These are phyloP conservation scores for Lasiodiplodia theobromae DNA, from an alignment of 2,329 filamentous ascomycete species.

Conservation along the genomic window DNA sequence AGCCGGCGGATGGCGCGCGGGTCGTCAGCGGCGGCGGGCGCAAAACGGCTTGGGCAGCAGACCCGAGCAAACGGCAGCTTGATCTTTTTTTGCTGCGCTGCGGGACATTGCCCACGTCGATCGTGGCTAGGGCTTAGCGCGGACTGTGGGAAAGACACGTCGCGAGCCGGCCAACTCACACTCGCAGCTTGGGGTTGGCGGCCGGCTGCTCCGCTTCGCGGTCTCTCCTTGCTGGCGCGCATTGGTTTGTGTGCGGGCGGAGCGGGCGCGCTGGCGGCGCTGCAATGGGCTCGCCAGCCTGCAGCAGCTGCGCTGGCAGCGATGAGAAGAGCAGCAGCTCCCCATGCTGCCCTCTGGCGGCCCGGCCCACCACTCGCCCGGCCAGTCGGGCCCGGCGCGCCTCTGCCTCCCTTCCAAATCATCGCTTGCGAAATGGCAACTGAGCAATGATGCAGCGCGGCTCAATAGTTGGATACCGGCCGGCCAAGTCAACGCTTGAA, in stretches of 20 bases:
- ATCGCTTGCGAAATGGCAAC: slow-evolving; percentile 12
- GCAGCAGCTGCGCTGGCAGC: slow-evolving; percentile 29
- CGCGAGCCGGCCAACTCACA: slow-evolving; percentile 28
- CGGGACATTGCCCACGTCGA: slow-evolving; percentile 23
- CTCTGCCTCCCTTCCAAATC: slow-evolving; percentile 28
- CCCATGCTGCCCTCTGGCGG: slow-evolving; percentile 21
- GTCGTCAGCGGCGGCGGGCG: background rate
- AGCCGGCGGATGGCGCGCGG: slow-evolving; percentile 19
- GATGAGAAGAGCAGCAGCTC: slow-evolving; percentile 4
- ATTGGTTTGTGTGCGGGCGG: background rate
- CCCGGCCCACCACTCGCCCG: slow-evolving; percentile 27
- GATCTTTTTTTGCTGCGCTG: slow-evolving; percentile 9
- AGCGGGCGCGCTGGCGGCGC: slow-evolving; percentile 15
- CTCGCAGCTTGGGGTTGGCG: slow-evolving; percentile 21
- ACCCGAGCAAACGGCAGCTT: slow-evolving; percentile 24
- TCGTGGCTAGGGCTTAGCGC: slow-evolving; percentile 23
- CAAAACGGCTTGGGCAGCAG: background rate
- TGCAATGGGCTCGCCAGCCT: slow-evolving; percentile 17
- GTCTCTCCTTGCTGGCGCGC: slow-evolving; percentile 16
- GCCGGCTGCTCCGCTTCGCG: slow-evolving; percentile 19
- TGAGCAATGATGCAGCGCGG: slow-evolving; percentile 25
- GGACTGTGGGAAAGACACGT: slow-evolving; percentile 26
- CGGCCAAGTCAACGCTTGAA: slow-evolving; percentile 30
- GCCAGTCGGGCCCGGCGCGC: slow-evolving; percentile 13
- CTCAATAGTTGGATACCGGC: slow-evolving; percentile 30